These are phyloP conservation scores for Hysterium pulicare DNA, from an alignment of 2,329 filamentous ascomycete genomes.

Conservation along the genomic window DNA sequence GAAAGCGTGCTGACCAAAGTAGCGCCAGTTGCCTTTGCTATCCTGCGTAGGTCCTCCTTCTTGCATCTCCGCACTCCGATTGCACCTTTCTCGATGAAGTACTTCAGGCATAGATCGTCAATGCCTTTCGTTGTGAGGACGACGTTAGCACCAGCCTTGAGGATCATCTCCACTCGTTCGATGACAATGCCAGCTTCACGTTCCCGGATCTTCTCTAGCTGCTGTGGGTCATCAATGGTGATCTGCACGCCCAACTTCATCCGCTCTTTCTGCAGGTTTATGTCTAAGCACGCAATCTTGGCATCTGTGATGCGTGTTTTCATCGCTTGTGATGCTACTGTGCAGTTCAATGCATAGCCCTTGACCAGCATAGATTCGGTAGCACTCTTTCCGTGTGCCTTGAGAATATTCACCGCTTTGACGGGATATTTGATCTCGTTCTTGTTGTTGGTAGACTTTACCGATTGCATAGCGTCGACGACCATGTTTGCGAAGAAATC, in stretches of 20 bases:
- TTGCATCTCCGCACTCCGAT: conserved; percentile 97
- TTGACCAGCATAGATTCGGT: conserved; percentile 87
- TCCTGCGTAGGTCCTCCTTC: conserved; percentile 95
- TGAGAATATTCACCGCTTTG: conserved; percentile 98
- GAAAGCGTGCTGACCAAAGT: conserved; percentile 91
- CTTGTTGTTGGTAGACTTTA: conserved; percentile 88
- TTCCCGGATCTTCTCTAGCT: conserved; percentile 94
- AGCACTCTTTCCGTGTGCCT: conserved; percentile 92
- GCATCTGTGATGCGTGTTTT: conserved; percentile 86
- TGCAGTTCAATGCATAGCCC: conserved; percentile 98
- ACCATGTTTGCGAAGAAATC: conserved; percentile 98
- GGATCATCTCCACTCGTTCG: conserved; percentile 93
- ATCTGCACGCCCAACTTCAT: conserved; percentile 99
- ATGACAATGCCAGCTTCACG: conserved; percentile 90
- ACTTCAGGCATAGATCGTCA: conserved; percentile 90
- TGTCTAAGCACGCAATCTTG: conserved; percentile 94
- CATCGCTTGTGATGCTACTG: conserved; percentile 97
- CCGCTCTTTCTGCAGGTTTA: conserved; percentile 97
- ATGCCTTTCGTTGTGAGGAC: conserved; percentile 97
- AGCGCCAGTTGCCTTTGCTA: conserved; percentile 92
- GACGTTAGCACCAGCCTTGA: conserved; percentile 96
- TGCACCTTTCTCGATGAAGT: conserved; percentile 88
- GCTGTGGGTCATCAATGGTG: conserved; percentile 93
- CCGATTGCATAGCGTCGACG: conserved; percentile 91
- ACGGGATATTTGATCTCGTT: conserved; percentile 95